Percentiles rank a stretch among this genome's conserved stretches.
Conservation (phyloP, 805 yeast genomes). For the Teunomyces kruisii region DNA sequence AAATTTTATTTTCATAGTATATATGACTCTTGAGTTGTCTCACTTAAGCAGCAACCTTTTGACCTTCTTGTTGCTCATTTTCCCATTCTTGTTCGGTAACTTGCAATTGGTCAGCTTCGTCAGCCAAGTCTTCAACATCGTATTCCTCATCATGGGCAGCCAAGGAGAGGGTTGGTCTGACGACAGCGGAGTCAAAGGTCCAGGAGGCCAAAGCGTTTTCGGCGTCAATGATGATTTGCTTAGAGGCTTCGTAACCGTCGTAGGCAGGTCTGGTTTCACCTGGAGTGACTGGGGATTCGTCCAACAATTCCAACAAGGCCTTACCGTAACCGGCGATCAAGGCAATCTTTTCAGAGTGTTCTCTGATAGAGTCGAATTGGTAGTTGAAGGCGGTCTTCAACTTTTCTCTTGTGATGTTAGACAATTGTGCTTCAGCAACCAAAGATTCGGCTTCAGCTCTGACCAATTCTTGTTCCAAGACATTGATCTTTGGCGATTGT, state of each 20-base stretch:
- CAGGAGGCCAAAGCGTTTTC: slow-evolving; percentile 94
- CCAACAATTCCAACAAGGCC: slow-evolving; percentile 91
- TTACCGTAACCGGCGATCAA: slow-evolving; percentile 98
- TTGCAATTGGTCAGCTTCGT: slow-evolving; percentile 43
- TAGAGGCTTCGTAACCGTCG: slow-evolving; percentile 97
- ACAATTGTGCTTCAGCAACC: slow-evolving; percentile 98
- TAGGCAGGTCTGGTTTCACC: slow-evolving; percentile 99
- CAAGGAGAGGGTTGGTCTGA: slow-evolving; percentile 88
- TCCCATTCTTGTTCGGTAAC: slow-evolving; percentile 58
- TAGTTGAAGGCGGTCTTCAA: slow-evolving; percentile 95
- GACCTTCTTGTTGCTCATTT: slow-evolving; percentile 21
- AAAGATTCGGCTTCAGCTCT: slow-evolving; percentile 99
- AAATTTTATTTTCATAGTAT: slow-evolving; percentile 2
- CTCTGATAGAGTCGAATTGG: slow-evolving; percentile 94
- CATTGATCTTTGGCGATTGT: slow-evolving; percentile 91
- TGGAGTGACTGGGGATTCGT: slow-evolving; percentile 96
- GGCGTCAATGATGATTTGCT: slow-evolving; percentile 95
- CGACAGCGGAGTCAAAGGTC: slow-evolving; percentile 95
- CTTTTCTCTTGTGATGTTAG: slow-evolving; percentile 97
- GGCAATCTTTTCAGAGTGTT: slow-evolving; percentile 93
- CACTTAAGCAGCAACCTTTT: slow-evolving; percentile 24
- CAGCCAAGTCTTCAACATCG: slow-evolving; percentile 43
- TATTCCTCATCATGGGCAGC: slow-evolving; percentile 52
- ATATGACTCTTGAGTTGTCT: slow-evolving; percentile 1
- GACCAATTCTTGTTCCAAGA: slow-evolving; percentile 96